phyloP scores from a whole-genome alignment of 257 asterid genomes.

The Solanum chmielewskii region DNA sequence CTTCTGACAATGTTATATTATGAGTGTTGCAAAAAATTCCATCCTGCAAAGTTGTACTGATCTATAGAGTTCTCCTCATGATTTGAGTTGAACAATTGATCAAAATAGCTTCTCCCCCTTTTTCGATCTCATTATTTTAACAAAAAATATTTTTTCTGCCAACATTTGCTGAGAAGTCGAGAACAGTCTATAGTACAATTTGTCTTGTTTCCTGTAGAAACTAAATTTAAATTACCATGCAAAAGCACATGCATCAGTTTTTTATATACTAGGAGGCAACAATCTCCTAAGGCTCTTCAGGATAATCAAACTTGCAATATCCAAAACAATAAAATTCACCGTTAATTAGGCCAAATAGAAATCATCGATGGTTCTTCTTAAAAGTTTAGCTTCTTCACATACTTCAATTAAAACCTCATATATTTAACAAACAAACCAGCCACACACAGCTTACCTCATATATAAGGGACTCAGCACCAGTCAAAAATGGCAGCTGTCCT shows the following conservation, averaged over 20 bases:
- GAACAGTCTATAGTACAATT: not conserved
- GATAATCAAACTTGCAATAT: not conserved
- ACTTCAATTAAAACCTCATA: not conserved
- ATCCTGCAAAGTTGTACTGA: not conserved
- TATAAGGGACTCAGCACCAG: constrained; percentile 52
- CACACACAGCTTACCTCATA: constrained; percentile 52
- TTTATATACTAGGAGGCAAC: not conserved
- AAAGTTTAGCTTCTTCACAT: not conserved
- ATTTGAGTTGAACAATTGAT: not conserved
- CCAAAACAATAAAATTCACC: not conserved
- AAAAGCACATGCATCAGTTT: not conserved
- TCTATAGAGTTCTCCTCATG: not conserved
- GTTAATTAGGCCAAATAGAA: not conserved
- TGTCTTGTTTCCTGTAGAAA: not conserved
- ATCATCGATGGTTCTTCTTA: not conserved
- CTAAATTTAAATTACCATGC: not conserved
- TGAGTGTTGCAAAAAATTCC: not conserved
- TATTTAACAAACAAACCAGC: not conserved
- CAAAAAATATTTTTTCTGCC: not conserved
- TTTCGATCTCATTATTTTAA: not conserved
- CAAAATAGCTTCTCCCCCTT: not conserved
- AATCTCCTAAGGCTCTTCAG: not conserved
- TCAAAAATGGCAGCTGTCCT: constrained; percentile 88
- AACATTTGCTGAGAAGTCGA: not conserved
- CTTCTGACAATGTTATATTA: not conserved